A percentile compares a stretch with the other conserved stretches of the same genome.
These are phyloP conservation scores for Xylariaceae sp. DNA, from an alignment of 2,329 filamentous ascomycete species.

Conservation along the genomic window DNA sequence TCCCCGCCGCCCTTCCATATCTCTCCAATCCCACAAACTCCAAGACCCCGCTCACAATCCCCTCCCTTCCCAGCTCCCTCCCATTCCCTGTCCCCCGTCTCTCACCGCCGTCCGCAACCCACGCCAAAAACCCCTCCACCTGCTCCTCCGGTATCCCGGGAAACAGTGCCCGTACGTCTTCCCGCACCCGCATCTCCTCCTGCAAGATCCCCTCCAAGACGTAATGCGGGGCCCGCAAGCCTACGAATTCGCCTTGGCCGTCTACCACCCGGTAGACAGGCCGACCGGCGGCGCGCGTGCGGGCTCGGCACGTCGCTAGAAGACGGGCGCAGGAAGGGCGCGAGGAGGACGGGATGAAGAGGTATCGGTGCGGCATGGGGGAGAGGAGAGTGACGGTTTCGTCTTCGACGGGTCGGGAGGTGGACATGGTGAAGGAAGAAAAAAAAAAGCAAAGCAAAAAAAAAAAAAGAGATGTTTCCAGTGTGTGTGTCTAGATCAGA, in stretches of 20 bases:
- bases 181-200: slow-evolving; percentile 29
- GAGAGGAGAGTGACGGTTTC: slow-evolving; percentile 21
- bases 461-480: too few species aligned
- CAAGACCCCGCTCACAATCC: slow-evolving; percentile 39
- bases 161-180: slow-evolving; percentile 36
- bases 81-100: slow-evolving; percentile 26
- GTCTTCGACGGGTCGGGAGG: not conserved
- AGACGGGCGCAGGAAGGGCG: slow-evolving; percentile 32
- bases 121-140: slow-evolving; percentile 33
- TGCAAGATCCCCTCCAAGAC: slow-evolving; percentile 30
- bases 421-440: not conserved
- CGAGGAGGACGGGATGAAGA: slow-evolving; percentile 38
- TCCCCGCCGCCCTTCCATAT: slow-evolving; percentile 26
- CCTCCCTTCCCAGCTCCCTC: slow-evolving; percentile 41
- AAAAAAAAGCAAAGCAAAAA: not conserved
- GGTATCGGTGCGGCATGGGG: slow-evolving; percentile 37
- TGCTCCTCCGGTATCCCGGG: slow-evolving; percentile 36
- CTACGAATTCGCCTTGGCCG: slow-evolving; percentile 23
- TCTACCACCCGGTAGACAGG: slow-evolving; percentile 36
- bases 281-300: slow-evolving; percentile 31
- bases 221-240: slow-evolving; percentile 36
- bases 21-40: slow-evolving; percentile 45
- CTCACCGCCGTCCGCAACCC: slow-evolving; percentile 41
- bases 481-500: too few species aligned
- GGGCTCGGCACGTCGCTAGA: slow-evolving; percentile 31